Base-by-base conservation (phyloP, 345 rosid genomes). In the Bretschneidera sinensis region DNA sequence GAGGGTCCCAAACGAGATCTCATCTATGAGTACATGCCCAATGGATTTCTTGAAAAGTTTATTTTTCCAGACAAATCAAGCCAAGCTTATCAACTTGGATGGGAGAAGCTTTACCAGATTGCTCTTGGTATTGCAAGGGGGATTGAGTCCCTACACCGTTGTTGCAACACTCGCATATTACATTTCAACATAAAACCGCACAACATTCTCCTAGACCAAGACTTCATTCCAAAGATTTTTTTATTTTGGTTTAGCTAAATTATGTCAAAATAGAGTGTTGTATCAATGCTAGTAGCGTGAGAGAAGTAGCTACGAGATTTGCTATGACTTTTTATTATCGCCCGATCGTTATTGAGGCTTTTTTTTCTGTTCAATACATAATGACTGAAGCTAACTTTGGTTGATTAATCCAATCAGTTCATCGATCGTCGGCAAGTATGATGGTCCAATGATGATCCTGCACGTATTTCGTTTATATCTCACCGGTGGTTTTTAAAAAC, bases 111-210 rank as follows among this genome's bases (percentile, higher is more conserved):
- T 68, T 61, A 70, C 57, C 48, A 73, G 28, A 75, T 82, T 20
- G 63, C 66, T 0, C 14, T 64, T 0, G 81, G 80, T 39, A 61
- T 75, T 13, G 82, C 82, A 21, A 57, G 63, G 0, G 80, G 84
- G 19, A 57, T 79, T 0, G 80, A 79, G 64, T 78, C 78, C 53
- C 62, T 80, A 51, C 88, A 83, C 52, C 60, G 52, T 16, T 80
- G 77, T 9, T 79, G 80, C 59, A 79, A 48, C 52, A 68, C 70
- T 0, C 75, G 59, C 51, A 76, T 80, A 33, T 48, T 83, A 21
- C 78, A 80, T 61, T 83, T 78, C 0, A 79, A 83, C 55, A 78
- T 79, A 68, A 83, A 76, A 39, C 81, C 85, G 14, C 77, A 71
- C 0, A n/a, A 78, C 39, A 66, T 80, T 54, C 78, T 76, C 60